Base-by-base conservation (phyloP, 176 grass and related monocot species). In the Eragrostis nindensis region DNA sequence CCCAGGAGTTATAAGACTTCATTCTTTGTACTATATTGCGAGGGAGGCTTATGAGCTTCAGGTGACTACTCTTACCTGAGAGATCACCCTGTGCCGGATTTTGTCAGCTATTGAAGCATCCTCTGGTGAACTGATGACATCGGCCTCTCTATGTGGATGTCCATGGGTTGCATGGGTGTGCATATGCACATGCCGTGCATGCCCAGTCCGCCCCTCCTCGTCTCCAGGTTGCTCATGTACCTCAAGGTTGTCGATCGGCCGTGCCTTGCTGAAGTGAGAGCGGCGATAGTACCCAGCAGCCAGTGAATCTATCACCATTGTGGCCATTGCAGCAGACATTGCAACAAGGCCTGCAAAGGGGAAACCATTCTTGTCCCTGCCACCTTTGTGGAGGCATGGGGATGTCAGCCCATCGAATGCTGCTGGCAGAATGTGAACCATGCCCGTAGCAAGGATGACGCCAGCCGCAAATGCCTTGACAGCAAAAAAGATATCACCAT, bases 391-490 rank as follows among this genome's bases (percentile, higher is more conserved):
- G 22, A 95, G 82, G 82, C 95, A 95, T 73, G 90, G 90, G 55
- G 95, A 98, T 7, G 88, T 89, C 59, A 98, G 80, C 59, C 80
- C 86, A 71, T 91, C 83, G 41, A 98, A 98, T 1, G 95, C 85
- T 6, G 83, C 90, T 0, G 92, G 95, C 36, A 98, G 82, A 84
- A 98, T 98, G 87, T 98, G 95, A 50, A 98, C 90, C 81, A 98
- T 88, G 40, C 92, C 92, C 1, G 95, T 98, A 36, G 95, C 90
- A 12, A 98, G 86, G 59, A 98, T 98, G 76, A 98, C 90, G 0
- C 95, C 95, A 16, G 95, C 95, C 0, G 95, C 92, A 38, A 98
- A 98, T 40, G 95, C 90, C 82, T 98, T 98, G 56, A 98, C 86
- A 0, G 89, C 84, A 24, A 95, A 98, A 77, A 98, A 98, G 57